Conservation (phyloP, 2,329 filamentous ascomycete species). For the Shiraia sp. region DNA sequence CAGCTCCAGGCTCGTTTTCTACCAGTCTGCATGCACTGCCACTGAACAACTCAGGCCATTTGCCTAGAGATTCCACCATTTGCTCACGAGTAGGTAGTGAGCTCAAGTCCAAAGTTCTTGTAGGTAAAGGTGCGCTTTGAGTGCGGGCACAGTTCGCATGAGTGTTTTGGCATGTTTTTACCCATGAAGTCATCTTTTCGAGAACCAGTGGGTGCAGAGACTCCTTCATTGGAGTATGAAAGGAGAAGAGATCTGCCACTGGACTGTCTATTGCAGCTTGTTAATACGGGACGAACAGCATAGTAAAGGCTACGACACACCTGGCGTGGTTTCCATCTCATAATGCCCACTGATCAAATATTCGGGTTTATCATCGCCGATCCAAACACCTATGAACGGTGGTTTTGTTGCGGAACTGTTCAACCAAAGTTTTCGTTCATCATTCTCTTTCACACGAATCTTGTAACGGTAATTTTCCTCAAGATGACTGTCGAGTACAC, state of each 20-base stretch:
- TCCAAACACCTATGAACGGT: not conserved
- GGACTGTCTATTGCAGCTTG: not conserved
- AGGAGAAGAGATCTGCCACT: not conserved
- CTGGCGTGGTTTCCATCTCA: not conserved
- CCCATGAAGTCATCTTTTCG: not conserved
- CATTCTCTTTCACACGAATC: not conserved
- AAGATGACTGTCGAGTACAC: not conserved
- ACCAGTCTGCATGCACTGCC: not conserved
- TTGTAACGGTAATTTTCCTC: not conserved
- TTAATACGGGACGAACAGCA: not conserved
- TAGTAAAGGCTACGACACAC: not conserved
- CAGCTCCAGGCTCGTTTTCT: not conserved
- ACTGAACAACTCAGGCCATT: slow-evolving; percentile 1
- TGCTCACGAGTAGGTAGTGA: not conserved
- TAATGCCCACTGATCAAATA: not conserved
- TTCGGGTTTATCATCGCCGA: not conserved
- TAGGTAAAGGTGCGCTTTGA: not conserved
- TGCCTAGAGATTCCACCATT: not conserved
- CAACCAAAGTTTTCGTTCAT: not conserved
- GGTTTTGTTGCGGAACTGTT: not conserved
- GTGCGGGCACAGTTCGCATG: not conserved
- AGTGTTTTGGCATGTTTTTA: not conserved
- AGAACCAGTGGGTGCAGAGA: not conserved
- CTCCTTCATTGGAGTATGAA: not conserved
- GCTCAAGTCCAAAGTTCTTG: slow-evolving; percentile 3